Conservation (phyloP, 2,329 filamentous ascomycete species). For the Aspergillus felis region DNA sequence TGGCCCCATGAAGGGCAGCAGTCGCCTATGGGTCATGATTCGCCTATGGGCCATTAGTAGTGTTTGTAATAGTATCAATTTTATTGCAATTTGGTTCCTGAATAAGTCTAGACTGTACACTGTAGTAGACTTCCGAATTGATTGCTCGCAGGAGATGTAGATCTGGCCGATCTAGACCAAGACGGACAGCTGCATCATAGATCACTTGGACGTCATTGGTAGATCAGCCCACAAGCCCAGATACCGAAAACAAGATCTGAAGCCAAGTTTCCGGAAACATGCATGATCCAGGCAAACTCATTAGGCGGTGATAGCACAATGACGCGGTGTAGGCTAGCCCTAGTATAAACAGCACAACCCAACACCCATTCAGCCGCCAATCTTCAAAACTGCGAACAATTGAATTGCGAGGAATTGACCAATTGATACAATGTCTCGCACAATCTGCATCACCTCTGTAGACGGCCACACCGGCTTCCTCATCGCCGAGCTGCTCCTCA, state of each 20-base stretch:
- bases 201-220: not conserved
- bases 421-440: conserved; percentile 14
- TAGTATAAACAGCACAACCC: not conserved
- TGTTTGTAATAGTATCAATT: too few relatives aligned
- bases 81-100: too few relatives aligned
- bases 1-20: conserved; percentile 37
- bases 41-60: too few relatives aligned
- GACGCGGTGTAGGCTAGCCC: not conserved
- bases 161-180: not conserved
- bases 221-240: too few relatives aligned
- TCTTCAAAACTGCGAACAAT: too few relatives aligned
- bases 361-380: not conserved
- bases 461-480: not conserved
- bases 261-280: too few relatives aligned
- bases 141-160: not conserved
- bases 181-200: not conserved
- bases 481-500: conserved; percentile 10
- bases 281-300: not conserved
- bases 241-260: not conserved
- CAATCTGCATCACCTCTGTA: not conserved
- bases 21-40: not conserved
- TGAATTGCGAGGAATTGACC: not conserved
- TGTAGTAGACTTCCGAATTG: not conserved
- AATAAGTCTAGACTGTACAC: too few relatives aligned
- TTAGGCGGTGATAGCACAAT: not conserved